phyloP scores from a whole-genome alignment of 73 alveolate genomes.

The Tetrahymena thermophila region DNA sequence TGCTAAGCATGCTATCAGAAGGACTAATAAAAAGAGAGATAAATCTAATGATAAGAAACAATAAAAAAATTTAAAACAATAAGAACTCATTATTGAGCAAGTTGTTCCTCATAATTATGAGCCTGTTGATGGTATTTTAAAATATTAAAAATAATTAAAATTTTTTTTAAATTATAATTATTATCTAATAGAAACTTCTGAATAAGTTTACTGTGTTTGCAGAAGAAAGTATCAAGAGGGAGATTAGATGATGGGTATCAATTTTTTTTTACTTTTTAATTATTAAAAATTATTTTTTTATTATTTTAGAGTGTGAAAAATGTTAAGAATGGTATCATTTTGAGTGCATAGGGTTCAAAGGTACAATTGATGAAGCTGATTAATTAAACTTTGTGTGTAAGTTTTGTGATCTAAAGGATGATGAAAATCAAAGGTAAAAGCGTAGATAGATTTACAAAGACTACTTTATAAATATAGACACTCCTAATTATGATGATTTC shows the following conservation, averaged over 20 bases:
- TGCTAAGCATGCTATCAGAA: background rate
- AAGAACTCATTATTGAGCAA: background rate
- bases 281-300: background rate
- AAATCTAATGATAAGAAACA: background rate
- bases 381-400: slow-evolving; percentile 1
- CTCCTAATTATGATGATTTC: background rate
- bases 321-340: slow-evolving; percentile 44
- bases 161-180: background rate
- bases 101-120: background rate
- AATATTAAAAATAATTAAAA: background rate
- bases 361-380: slow-evolving; percentile 20
- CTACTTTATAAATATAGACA: background rate
- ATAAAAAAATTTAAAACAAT: background rate
- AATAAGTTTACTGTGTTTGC: background rate
- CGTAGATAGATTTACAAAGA: background rate
- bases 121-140: background rate
- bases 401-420: slow-evolving; percentile 16
- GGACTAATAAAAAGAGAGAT: background rate
- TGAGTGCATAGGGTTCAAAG: slow-evolving; percentile 22
- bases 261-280: background rate
- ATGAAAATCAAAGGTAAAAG: background rate
- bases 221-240: background rate
- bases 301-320: slow-evolving; percentile 25
- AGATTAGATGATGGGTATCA: background rate
- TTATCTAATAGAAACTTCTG: background rate